Evolutionary conservation across 2,329 filamentous ascomycete genomes (phyloP), one percentile per base, ranked within the genome.

Genomic region (Apiospora arundinis): DNA sequence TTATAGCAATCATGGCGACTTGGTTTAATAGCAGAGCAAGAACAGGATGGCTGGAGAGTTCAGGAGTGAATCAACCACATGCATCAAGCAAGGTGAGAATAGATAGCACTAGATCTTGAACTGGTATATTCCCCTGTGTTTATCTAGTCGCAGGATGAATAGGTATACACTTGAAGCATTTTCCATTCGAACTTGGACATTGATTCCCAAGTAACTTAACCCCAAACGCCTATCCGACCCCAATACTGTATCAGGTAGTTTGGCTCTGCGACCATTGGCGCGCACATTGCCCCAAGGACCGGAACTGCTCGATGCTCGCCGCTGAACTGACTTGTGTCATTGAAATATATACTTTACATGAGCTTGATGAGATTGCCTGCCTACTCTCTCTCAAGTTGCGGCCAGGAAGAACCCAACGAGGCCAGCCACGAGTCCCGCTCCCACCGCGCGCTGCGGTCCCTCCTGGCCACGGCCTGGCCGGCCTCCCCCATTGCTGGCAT

Each of bases 401-500:
- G 56, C 56, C 4, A 63, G 32, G 56, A 63, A 40, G 9, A 63
- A 40, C 18, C 70, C 74, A n/a, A 69, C 71, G 48, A 74, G 70
- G 46, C 71, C 73, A 4, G 73, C 75, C 4, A 71, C 73, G 65
- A 74, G 65, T 9, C 70, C 72, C 16, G 72, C 73, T 18, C 70
- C 68, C 18, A 74, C 48, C 1, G 72, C 72, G 7, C 56, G 56
- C 37, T 25, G 72, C 66, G 48, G 63, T 16, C 74, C 73, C 63
- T 70, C 21, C 8, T 65, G 67, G 63, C 63, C 66, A 65, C 72
- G 42, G 28, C 71, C 37, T 69, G 68, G 68, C 16, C 37, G 68
- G n/a, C 67, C 74, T 1, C 69, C 71, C 4, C 74, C 73, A 32
- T 74, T 76, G 28, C 72, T 72, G 1, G 74, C 76, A 66, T 77